Percentiles rank a stretch among this genome's conserved stretches.
These are phyloP conservation scores for Fusarium gaditjirri DNA, from an alignment of 2,329 filamentous ascomycete species.

Conservation along the genomic window DNA sequence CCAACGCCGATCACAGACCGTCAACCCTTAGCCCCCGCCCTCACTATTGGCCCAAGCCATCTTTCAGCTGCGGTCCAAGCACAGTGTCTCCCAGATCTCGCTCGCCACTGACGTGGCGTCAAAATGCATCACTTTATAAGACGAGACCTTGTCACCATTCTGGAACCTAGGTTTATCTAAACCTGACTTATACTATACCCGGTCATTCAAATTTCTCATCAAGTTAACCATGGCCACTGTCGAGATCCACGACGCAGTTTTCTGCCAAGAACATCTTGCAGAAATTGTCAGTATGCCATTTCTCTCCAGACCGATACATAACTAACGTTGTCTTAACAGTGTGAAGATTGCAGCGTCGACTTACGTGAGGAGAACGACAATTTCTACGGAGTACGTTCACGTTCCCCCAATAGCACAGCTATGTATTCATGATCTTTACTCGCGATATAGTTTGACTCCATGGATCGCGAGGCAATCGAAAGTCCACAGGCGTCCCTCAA, in stretches of 20 bases:
- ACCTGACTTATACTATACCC: no score
- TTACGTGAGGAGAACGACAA: background rate
- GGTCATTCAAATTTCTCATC: no score
- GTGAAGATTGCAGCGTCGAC: background rate
- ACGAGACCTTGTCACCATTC: no score
- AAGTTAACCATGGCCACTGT: background rate
- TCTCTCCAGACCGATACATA: no score
- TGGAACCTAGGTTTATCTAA: no score
- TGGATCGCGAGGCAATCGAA: background rate
- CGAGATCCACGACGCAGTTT: background rate
- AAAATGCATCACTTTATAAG: no score
- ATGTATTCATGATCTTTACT: accelerated
- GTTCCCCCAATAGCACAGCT: accelerated
- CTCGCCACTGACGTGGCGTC: background rate
- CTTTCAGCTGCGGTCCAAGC: background rate
- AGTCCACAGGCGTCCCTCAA: accelerated
- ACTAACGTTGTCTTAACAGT: background rate
- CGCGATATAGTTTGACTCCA: background rate
- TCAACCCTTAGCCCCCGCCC: accelerated
- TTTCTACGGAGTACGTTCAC: background rate
- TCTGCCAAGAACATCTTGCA: background rate
- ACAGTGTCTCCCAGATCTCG: background rate
- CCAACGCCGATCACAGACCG: accelerated
- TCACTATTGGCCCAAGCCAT: background rate
- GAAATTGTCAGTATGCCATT: background rate